Conservation (phyloP, 2,329 filamentous ascomycete species). For the Magnaporthiopsis incrustans region DNA sequence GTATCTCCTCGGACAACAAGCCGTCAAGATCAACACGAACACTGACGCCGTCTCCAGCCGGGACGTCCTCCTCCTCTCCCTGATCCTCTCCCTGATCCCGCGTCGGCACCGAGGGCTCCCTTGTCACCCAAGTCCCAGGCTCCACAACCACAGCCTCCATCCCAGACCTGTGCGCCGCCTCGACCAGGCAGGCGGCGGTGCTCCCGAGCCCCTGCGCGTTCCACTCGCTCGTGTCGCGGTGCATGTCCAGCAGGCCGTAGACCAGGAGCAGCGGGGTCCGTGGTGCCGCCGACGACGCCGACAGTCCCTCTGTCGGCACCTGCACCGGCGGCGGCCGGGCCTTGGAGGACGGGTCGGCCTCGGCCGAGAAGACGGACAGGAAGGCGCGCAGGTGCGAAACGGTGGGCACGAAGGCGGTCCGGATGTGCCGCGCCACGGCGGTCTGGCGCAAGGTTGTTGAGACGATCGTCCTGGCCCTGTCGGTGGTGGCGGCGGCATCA, state of each 20-base stretch:
- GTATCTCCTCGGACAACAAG: slow-evolving; percentile 42
- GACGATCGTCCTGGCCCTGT: slow-evolving; percentile 16
- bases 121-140: slow-evolving; percentile 19
- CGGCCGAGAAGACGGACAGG: slow-evolving; percentile 47
- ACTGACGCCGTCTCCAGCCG: no score
- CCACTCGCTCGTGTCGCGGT: slow-evolving; percentile 63
- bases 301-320: slow-evolving; percentile 4
- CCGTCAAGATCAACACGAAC: no score
- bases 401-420: slow-evolving; percentile 64
- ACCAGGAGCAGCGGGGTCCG: slow-evolving; percentile 43
- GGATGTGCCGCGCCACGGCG: slow-evolving; percentile 59
- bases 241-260: slow-evolving; percentile 58
- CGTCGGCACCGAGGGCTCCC: slow-evolving; percentile 13
- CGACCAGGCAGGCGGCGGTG: slow-evolving; percentile 55
- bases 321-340: slow-evolving; percentile 16
- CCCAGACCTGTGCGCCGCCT: slow-evolving; percentile 41
- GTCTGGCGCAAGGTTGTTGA: slow-evolving; percentile 58
- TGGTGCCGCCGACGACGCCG: neutral
- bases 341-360: slow-evolving; percentile 21
- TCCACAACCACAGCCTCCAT: slow-evolving; percentile 42
- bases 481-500: neutral
- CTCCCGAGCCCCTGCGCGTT: slow-evolving; percentile 64
- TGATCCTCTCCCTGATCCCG: slow-evolving; percentile 4
- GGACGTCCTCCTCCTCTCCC: no score
- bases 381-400: slow-evolving; percentile 72